Evolutionary conservation across 2,329 filamentous ascomycete genomes (phyloP).

Genomic region (Phyllosticta citrichinensis): DNA sequence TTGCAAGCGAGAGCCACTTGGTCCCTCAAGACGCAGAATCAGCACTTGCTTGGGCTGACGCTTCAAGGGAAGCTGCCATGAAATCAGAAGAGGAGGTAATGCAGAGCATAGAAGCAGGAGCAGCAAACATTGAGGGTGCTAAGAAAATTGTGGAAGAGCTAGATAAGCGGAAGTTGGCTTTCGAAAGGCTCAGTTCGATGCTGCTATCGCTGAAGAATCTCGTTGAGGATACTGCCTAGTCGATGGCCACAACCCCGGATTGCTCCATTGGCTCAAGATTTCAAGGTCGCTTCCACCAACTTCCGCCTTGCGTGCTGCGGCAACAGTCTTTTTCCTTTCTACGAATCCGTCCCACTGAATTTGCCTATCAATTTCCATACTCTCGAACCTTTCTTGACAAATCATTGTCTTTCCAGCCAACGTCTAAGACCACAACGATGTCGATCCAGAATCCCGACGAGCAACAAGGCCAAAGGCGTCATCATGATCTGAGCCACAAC

Average conservation of each 20-base stretch:
- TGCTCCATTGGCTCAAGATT: not conserved
- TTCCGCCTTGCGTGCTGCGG: too few relatives aligned
- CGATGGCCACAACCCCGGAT: too few relatives aligned
- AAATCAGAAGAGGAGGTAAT: not conserved
- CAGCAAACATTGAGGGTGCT: not conserved
- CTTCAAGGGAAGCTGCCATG: conserved; percentile 2
- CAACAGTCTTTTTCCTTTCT: not conserved
- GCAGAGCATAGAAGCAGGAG: not conserved
- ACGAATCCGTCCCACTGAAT: not conserved
- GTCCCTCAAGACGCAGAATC: conserved; percentile 19
- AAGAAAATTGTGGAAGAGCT: conserved; percentile 7
- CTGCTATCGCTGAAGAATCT: not conserved
- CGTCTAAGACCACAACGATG: too few relatives aligned
- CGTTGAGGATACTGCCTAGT: not conserved
- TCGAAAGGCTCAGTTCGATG: not conserved
- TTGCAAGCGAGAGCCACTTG: conserved; percentile 30
- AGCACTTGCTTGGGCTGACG: conserved; percentile 10
- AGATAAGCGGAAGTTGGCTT: not conserved
- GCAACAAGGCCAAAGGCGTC: too few relatives aligned
- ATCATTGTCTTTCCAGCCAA: too few relatives aligned
- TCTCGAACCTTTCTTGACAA: too few relatives aligned
- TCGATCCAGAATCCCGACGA: too few relatives aligned
- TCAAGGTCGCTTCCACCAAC: not conserved
- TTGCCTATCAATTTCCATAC: too few relatives aligned
- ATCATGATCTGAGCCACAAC: too few relatives aligned